Percentiles rank a stretch among this genome's conserved stretches.
These are phyloP conservation scores for Plectosphaerella sp. DNA, from an alignment of 2,329 filamentous ascomycete genomes.

Conservation along the genomic window DNA sequence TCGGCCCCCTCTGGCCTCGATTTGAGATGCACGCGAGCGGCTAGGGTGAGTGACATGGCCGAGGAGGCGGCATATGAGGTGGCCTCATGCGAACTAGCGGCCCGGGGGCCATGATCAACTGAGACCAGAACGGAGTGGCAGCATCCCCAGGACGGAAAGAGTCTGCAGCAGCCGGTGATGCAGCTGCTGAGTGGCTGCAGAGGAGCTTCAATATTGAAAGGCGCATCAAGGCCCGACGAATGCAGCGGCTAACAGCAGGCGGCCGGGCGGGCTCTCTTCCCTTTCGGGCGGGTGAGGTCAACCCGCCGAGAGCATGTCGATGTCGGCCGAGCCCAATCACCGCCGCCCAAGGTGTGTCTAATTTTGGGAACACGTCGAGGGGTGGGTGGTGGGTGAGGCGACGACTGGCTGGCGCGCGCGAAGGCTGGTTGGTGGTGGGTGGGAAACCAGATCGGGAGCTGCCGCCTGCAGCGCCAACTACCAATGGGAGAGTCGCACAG, in stretches of 20 bases:
- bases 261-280: neutral
- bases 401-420: constrained; percentile 35
- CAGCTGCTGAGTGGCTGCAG: neutral
- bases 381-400: constrained; percentile 11
- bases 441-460: constrained; percentile 19
- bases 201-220: neutral
- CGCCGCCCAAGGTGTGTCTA: constrained; percentile 19
- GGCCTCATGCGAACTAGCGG: constrained; percentile 7
- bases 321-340: constrained; percentile 26
- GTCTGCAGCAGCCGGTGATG: neutral
- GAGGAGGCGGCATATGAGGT: constrained; percentile 3
- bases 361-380: constrained; percentile 25
- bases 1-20: too few relatives aligned
- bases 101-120: constrained; percentile 1
- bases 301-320: neutral
- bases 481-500: constrained; percentile 15
- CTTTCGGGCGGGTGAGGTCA: neutral
- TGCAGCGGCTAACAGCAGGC: neutral
- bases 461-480: constrained; percentile 6
- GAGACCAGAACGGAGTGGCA: constrained; percentile 3
- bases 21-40: constrained; percentile 4
- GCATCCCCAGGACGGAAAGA: neutral
- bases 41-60: constrained; percentile 5
- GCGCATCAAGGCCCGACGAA: neutral
- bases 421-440: constrained; percentile 17